phyloP scores from a whole-genome alignment of 2,329 filamentous ascomycete species.

The Calonectria crousiana region DNA sequence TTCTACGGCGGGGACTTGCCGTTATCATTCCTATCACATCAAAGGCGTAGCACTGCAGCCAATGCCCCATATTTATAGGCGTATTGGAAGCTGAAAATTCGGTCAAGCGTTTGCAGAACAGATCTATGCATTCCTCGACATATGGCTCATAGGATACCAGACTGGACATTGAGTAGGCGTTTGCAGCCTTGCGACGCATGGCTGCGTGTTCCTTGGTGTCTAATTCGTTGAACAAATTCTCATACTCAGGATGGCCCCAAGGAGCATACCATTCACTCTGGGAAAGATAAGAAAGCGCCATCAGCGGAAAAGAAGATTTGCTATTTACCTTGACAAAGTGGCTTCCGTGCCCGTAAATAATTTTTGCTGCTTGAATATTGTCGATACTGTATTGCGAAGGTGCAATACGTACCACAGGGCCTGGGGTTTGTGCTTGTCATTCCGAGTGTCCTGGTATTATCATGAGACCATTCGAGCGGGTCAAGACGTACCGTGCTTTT shows the following conservation, averaged over 20 bases:
- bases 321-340: not conserved
- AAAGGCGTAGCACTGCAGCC: not conserved
- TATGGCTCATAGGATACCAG: not conserved
- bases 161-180: not conserved
- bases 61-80: not conserved
- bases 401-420: not conserved
- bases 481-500: not conserved
- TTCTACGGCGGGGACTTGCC: not conserved
- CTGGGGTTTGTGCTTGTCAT: not conserved
- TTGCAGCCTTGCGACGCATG: not conserved
- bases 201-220: not conserved
- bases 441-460: not conserved
- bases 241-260: not conserved
- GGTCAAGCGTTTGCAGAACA: not conserved
- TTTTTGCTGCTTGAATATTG: not conserved
- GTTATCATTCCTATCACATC: constrained; percentile 2
- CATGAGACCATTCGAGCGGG: too few relatives aligned
- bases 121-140: not conserved
- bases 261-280: not conserved
- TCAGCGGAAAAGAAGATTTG: too few relatives aligned
- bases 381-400: not conserved
- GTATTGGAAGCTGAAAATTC: not conserved
- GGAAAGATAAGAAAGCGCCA: not conserved
- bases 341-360: not conserved
- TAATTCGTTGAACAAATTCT: not conserved